Percentiles rank a stretch among this genome's conserved stretches.
These are phyloP conservation scores for Stagonosporopsis cucurbitacearum DNA, from an alignment of 2,329 filamentous ascomycete genomes.

Conservation along the genomic window DNA sequence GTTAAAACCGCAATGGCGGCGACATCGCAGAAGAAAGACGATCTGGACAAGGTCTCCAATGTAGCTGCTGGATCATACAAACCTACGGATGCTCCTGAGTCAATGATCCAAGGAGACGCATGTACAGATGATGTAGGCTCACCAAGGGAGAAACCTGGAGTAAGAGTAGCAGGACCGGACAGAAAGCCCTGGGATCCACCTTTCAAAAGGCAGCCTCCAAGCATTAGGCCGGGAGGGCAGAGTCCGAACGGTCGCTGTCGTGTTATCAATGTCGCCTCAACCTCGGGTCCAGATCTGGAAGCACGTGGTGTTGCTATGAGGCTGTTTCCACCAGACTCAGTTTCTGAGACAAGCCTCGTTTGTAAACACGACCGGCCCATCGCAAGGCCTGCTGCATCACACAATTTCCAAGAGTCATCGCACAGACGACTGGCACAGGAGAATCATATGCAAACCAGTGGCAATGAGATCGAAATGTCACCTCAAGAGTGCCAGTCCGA, in stretches of 20 bases:
- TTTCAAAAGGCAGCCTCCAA: conserved; percentile 22
- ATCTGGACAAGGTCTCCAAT: neutral
- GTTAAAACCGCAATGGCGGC: neutral
- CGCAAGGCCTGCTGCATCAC: neutral
- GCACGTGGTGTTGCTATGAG: conserved; percentile 5
- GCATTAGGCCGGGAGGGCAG: neutral
- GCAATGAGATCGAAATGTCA: neutral
- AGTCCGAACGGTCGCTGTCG: conserved; percentile 4
- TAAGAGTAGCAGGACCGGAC: conserved; percentile 2
- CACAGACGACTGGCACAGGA: neutral
- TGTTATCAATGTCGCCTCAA: conserved; percentile 1
- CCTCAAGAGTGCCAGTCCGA: neutral
- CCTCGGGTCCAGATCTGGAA: conserved; percentile 7
- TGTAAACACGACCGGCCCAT: neutral
- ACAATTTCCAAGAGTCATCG: neutral
- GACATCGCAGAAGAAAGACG: conserved; percentile 2
- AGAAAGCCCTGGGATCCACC: conserved; percentile 40
- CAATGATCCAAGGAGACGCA: conserved; percentile 10
- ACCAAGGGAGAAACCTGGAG: neutral
- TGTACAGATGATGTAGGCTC: conserved; percentile 19
- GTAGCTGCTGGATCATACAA: neutral
- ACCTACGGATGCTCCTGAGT: neutral
- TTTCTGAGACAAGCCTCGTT: neutral
- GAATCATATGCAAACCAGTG: neutral
- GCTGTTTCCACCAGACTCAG: conserved; percentile 9